phyloP scores from a whole-genome alignment of 2,329 filamentous ascomycete genomes.

The Hirsutella rhossiliensis region DNA sequence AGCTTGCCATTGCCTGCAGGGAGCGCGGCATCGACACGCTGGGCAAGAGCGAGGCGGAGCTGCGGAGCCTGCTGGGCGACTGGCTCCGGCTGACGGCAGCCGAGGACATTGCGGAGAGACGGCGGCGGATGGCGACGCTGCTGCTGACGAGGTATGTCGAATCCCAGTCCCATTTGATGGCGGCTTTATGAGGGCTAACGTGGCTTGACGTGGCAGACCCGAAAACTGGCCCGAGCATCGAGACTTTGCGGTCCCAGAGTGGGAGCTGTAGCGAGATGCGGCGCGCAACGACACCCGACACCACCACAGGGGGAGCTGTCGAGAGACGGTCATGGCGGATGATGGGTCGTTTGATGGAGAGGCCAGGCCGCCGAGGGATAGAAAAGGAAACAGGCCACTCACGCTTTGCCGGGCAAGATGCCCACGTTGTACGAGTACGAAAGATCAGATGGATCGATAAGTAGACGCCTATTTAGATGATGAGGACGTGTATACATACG shows the following conservation, averaged over 20 bases:
- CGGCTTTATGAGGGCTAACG: too few species aligned
- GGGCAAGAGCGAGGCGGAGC: slow-evolving; percentile 42
- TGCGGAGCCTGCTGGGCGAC: slow-evolving; percentile 32
- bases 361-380: not conserved
- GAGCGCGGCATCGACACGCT: slow-evolving; percentile 54
- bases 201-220: slow-evolving; percentile 12
- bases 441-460: too few species aligned
- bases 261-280: slow-evolving; percentile 25
- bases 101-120: slow-evolving; percentile 22
- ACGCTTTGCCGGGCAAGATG: not conserved
- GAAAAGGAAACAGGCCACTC: not conserved
- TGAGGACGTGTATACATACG: too few species aligned
- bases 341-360: too few species aligned
- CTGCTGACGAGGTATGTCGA: slow-evolving; percentile 25
- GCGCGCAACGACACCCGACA: too few species aligned
- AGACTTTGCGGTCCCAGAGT: slow-evolving; percentile 28
- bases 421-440: too few species aligned
- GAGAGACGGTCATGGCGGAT: too few species aligned
- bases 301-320: too few species aligned
- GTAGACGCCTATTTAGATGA: too few species aligned
- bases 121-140: slow-evolving; percentile 25
- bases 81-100: slow-evolving; percentile 36
- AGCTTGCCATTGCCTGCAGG: slow-evolving; percentile 58
- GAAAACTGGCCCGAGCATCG: slow-evolving; percentile 28
- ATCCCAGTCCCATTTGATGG: too few species aligned